Percentiles rank a stretch among this genome's conserved stretches.
These are phyloP conservation scores for Artemisia tridentata DNA, from an alignment of 129 eudicot genomes.

Conservation along the genomic window DNA sequence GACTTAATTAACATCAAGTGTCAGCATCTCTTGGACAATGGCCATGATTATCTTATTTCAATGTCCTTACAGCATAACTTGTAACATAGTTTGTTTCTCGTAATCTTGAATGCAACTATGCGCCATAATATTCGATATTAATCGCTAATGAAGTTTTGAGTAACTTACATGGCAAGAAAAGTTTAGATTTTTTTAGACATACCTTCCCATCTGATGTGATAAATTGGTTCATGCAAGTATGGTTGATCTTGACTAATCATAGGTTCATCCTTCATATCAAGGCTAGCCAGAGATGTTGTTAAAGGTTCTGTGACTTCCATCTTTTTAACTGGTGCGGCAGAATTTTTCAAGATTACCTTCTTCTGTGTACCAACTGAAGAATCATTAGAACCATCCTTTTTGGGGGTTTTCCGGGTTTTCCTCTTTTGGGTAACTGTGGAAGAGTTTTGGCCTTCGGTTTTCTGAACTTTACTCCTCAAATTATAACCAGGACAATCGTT, in stretches of 20 bases:
- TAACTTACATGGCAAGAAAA: neutral
- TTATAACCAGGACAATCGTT: constrained; percentile 23
- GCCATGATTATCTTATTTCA: too few species aligned
- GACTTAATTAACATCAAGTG: neutral
- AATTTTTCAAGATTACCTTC: constrained; percentile 17
- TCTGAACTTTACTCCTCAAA: constrained; percentile 34
- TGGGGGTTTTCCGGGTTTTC: neutral
- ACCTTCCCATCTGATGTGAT: constrained; percentile 58
- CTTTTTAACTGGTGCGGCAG: constrained; percentile 15
- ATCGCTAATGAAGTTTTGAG: neutral
- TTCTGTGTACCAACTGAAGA: constrained; percentile 19
- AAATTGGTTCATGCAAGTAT: constrained; percentile 26
- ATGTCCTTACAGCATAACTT: too few species aligned
- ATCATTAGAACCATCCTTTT: constrained; percentile 20
- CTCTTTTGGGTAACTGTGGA: constrained; percentile 13
- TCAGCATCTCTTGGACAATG: too few species aligned
- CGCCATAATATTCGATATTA: neutral
- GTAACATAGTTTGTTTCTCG: too few species aligned
- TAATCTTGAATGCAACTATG: neutral
- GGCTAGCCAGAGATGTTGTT: constrained; percentile 25
- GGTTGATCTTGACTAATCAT: constrained; percentile 27
- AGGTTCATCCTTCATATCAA: constrained; percentile 25
- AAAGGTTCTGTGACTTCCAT: constrained; percentile 23
- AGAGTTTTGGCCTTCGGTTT: constrained; percentile 24
- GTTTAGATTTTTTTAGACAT: constrained; percentile 6